Evolutionary conservation across 176 grass and related monocot genomes (phyloP).

Genomic region (Eremochloa ophiuroides): DNA sequence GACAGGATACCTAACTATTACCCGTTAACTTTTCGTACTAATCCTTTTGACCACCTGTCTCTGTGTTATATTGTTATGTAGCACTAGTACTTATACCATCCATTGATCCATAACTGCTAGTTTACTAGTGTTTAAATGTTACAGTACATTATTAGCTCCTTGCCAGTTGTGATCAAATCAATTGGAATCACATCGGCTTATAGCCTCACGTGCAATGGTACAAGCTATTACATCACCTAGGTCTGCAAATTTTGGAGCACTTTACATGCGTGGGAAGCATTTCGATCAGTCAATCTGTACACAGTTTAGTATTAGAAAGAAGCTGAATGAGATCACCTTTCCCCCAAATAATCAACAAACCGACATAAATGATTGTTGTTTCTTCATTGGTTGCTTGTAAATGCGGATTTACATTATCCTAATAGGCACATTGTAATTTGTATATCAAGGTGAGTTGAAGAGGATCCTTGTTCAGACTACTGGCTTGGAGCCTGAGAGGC

Average conservation of each 20-base stretch:
- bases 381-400: neutral
- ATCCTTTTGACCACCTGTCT: neutral
- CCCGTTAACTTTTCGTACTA: neutral
- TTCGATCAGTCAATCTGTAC: neutral
- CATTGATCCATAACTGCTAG: neutral
- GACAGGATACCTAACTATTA: neutral
- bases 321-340: neutral
- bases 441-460: constrained; percentile 80
- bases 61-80: neutral
- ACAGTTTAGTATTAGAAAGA: neutral
- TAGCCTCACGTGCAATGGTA: neutral
- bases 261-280: neutral
- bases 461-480: constrained; percentile 48
- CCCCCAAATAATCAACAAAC: neutral
- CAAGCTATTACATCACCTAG: neutral
- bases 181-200: neutral
- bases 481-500: constrained; percentile 61
- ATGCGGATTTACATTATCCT: neutral
- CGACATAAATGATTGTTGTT: neutral
- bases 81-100: neutral
- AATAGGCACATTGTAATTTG: neutral
- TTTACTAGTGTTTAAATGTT: neutral
- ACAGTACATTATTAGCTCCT: constrained; percentile 7
- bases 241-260: no score
- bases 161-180: neutral